These are phyloP conservation scores for Schizothecium vesticola DNA, from an alignment of 495 filamentous ascomycete genomes.

Conservation along the genomic window DNA sequence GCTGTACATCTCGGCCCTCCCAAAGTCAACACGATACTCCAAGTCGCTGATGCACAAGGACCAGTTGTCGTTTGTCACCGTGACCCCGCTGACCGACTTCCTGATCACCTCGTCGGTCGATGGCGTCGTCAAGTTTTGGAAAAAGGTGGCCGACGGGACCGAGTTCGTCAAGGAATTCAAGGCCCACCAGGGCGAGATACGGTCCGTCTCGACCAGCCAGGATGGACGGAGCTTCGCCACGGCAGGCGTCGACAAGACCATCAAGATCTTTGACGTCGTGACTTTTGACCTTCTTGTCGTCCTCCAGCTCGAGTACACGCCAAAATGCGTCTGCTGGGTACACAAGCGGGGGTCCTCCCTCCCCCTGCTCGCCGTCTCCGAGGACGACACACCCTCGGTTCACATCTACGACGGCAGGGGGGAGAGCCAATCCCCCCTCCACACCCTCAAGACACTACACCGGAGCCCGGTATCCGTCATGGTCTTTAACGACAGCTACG, in stretches of 20 bases:
- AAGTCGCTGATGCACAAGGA: constrained; percentile 99
- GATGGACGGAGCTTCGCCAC: constrained; percentile 95
- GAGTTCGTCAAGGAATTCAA: constrained; percentile 98
- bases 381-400: constrained; percentile 64
- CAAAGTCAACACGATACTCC: constrained; percentile 76
- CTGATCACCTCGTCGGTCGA: constrained; percentile 89
- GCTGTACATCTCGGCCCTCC: constrained; percentile 86
- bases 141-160: constrained; percentile 83
- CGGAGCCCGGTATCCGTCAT: constrained; percentile 73
- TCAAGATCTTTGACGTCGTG: constrained; percentile 95
- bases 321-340: constrained; percentile 86
- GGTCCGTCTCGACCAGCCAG: constrained; percentile 70
- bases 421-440: constrained; percentile 65
- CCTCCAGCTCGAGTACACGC: constrained; percentile 65
- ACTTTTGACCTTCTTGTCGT: constrained; percentile 88
- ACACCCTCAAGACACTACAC: constrained; percentile 71
- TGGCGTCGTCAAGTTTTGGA: constrained; percentile 98
- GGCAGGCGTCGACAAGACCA: constrained; percentile 74
- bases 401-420: constrained; percentile 85
- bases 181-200: constrained; percentile 82
- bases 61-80: constrained; percentile 75
- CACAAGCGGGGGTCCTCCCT: constrained; percentile 82
- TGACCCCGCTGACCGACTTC: constrained; percentile 89
- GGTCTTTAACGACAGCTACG: constrained; percentile 80
- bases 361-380: constrained; percentile 85